Base-by-base conservation (phyloP, 192 early-diverging fungal species). In the Podila horticola region DNA sequence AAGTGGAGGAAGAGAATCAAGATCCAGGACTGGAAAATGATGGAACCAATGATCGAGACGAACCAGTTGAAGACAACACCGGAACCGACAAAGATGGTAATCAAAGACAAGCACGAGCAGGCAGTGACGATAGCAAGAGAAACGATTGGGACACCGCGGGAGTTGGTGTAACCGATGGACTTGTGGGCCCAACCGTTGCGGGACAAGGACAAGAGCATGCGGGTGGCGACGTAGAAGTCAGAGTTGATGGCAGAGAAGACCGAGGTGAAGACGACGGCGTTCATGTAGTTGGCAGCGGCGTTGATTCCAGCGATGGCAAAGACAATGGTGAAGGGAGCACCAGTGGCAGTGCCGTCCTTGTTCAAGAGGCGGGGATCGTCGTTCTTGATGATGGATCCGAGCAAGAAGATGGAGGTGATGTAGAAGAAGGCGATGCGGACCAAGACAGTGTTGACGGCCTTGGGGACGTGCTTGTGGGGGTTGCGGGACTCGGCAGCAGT, bases 1-100 rank as follows among this genome's bases (percentile, higher is more conserved):
- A 91, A 82, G 70, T 96, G 94, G 50, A 90, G 92, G 61, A 94
- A 66, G 28, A 87, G 86, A 74, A 96, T 96, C 38, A 88, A 87
- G 15, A 94, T 58, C 95, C 95, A 96, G 62, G 92, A 93, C 17
- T 91, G 81, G 48, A 96, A 90, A 26, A 93, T 91, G 10, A 92
- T 84, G 17, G 95, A 86, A 0, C 93, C 90, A 13, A 92, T 88
- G 3, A 91, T 64, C 49, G 84, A 85, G 45, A 90, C 82, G 24
- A 91, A 73, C 76, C 88, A 91, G 31, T 72, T 84, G 69, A 94
- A 96, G 17, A 92, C 88, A 29, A 85, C 73, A 34, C 90, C 86
- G 67, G 93, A 91, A 48, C 87, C 86, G 15, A 89, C 84, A 57
- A 91, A 66, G 31, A 87, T 88, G 17, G 89, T 84, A 36, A 86